Evolutionary conservation across 2,329 filamentous ascomycete species (phyloP).

Genomic region (Pseudovirgaria hyperparasitica): DNA sequence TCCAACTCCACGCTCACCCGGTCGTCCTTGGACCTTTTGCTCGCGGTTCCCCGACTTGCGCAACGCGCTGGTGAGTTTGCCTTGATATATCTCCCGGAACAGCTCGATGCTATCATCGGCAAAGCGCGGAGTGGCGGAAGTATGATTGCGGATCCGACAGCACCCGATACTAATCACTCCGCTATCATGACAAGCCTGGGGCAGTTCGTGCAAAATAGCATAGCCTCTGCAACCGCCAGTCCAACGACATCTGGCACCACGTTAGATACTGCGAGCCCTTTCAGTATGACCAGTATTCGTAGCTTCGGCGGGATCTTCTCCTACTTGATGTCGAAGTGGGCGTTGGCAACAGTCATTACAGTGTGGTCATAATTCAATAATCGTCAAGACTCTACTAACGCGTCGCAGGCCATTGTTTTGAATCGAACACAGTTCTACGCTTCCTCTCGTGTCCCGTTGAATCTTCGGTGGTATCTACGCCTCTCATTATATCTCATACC

Average conservation of each 20-base stretch:
- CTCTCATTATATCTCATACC: constrained; percentile 20
- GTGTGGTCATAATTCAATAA: constrained; percentile 25
- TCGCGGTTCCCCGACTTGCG: constrained; percentile 57
- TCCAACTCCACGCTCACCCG: constrained; percentile 33
- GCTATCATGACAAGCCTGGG: constrained; percentile 24
- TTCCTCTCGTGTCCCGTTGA: constrained; percentile 69
- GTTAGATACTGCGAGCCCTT: constrained; percentile 30
- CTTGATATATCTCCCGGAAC: constrained; percentile 42
- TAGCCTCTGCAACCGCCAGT: constrained; percentile 29
- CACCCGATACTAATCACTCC: constrained; percentile 27
- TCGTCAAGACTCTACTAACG: not conserved
- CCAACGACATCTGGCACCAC: constrained; percentile 15
- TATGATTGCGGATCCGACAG: constrained; percentile 48
- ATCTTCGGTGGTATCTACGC: constrained; percentile 50
- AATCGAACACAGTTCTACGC: constrained; percentile 93
- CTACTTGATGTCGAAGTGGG: constrained; percentile 88
- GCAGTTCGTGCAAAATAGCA: constrained; percentile 30
- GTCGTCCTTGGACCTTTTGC: constrained; percentile 54
- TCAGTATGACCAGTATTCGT: constrained; percentile 47
- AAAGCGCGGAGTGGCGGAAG: constrained; percentile 43
- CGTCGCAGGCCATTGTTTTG: constrained; percentile 57
- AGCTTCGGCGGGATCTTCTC: constrained; percentile 79
- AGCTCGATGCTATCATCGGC: constrained; percentile 40
- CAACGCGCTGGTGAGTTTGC: constrained; percentile 53
- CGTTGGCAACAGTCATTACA: constrained; percentile 73